These are phyloP conservation scores for Nematodospora anomalae DNA, from an alignment of 1,139 yeast genomes.

Conservation along the genomic window DNA sequence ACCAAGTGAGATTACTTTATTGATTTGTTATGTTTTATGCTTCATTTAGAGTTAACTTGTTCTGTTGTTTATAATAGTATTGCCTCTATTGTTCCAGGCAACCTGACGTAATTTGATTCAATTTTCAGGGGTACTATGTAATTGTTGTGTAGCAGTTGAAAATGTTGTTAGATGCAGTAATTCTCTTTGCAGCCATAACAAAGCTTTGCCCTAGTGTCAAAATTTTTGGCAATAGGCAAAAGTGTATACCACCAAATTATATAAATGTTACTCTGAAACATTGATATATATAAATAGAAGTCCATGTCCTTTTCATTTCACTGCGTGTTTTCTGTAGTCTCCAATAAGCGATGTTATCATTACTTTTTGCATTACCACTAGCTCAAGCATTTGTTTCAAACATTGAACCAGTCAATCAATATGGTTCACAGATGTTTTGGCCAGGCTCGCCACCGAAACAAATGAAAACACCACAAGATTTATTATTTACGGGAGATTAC, in stretches of 20 bases:
- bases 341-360: slow-evolving; percentile 9
- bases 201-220: slow-evolving; percentile 6
- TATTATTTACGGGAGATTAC: slow-evolving; percentile 17
- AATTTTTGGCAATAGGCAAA: too few relatives aligned
- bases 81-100: too few relatives aligned
- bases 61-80: too few relatives aligned
- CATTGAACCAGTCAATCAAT: slow-evolving; percentile 15
- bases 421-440: slow-evolving; percentile 3
- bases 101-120: background rate
- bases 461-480: slow-evolving; percentile 16
- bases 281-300: too few relatives aligned
- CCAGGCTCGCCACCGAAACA: background rate
- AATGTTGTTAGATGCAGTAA: background rate
- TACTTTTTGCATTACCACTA: slow-evolving; percentile 16
- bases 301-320: too few relatives aligned
- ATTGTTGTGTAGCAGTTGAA: background rate
- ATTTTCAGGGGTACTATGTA: background rate
- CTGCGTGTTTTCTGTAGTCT: too few relatives aligned
- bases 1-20: too few relatives aligned
- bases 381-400: slow-evolving; percentile 30
- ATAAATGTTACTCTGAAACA: too few relatives aligned
- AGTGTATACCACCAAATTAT: too few relatives aligned
- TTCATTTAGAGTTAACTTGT: too few relatives aligned
- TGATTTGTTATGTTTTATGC: too few relatives aligned
- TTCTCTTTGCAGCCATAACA: slow-evolving; percentile 3